These are phyloP conservation scores for Trichoderma sp. DNA, from an alignment of 2,329 filamentous ascomycete species.

Conservation along the genomic window DNA sequence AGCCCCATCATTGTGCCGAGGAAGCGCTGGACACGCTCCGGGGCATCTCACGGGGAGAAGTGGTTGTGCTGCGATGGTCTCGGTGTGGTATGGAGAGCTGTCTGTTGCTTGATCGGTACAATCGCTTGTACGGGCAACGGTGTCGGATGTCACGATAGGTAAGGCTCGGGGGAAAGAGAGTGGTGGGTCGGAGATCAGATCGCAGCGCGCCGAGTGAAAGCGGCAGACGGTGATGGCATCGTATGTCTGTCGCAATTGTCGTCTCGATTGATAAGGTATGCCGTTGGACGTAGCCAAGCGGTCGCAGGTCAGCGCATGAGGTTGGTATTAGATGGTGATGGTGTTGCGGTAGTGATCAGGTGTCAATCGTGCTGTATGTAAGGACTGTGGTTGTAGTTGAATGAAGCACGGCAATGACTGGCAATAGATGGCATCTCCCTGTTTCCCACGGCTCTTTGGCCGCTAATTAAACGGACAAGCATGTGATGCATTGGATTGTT, in stretches of 20 bases:
- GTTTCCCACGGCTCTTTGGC: constrained; percentile 20
- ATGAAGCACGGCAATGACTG: constrained; percentile 1
- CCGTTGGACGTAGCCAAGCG: too few relatives aligned
- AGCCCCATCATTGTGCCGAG: constrained; percentile 48
- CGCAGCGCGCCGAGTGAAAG: constrained; percentile 8
- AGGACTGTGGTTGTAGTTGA: background rate
- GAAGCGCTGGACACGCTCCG: constrained; percentile 38
- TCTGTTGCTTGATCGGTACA: background rate
- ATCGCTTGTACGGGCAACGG: background rate
- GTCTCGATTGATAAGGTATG: background rate
- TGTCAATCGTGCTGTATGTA: background rate
- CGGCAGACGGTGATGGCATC: background rate
- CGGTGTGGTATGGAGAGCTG: background rate
- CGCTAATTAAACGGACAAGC: constrained; percentile 26
- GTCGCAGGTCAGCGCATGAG: too few relatives aligned
- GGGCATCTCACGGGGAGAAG: constrained; percentile 33
- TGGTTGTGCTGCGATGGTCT: background rate
- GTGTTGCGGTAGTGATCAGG: background rate
- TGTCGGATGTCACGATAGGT: background rate
- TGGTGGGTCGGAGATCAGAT: constrained; percentile 22
- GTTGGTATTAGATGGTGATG: too few relatives aligned
- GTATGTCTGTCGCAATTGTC: background rate
- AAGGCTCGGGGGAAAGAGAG: background rate
- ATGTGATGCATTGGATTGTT: constrained; percentile 26
- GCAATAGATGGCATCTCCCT: constrained; percentile 23